Conservation (phyloP, 768 basidiomycete genomes). For the Lactifluus pinguis region DNA sequence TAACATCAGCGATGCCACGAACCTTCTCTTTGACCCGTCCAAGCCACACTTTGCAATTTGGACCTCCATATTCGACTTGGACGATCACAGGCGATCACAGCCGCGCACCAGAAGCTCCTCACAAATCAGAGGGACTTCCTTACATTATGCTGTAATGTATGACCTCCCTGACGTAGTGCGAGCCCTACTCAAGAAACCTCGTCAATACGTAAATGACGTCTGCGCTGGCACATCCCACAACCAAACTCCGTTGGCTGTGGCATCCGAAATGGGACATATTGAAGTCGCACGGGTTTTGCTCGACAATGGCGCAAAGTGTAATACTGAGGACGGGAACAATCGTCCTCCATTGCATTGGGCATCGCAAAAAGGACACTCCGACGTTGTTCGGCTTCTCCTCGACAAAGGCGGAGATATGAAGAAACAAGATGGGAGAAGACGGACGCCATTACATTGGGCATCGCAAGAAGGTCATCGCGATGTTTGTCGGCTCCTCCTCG, state of each 20-base stretch:
- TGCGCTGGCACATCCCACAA: background rate
- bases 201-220: background rate
- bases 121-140: background rate
- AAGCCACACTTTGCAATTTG: background rate
- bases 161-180: background rate
- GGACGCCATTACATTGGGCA: background rate
- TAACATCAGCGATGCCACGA: too few relatives aligned
- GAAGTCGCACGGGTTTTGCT: background rate
- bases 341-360: too few relatives aligned
- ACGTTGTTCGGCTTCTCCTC: too few relatives aligned
- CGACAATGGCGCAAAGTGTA: background rate
- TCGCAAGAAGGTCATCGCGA: background rate
- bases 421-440: background rate
- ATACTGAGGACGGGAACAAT: too few relatives aligned
- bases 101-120: background rate
- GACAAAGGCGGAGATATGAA: too few relatives aligned
- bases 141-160: background rate
- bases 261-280: background rate
- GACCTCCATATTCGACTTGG: background rate
- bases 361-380: too few relatives aligned
- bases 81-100: too few relatives aligned
- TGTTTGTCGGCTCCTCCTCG: too few relatives aligned
- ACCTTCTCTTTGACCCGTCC: background rate
- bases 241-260: background rate
- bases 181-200: background rate